phyloP scores from a whole-genome alignment of 2,329 filamentous ascomycete species.

The Decorospora gaudefroyi region DNA sequence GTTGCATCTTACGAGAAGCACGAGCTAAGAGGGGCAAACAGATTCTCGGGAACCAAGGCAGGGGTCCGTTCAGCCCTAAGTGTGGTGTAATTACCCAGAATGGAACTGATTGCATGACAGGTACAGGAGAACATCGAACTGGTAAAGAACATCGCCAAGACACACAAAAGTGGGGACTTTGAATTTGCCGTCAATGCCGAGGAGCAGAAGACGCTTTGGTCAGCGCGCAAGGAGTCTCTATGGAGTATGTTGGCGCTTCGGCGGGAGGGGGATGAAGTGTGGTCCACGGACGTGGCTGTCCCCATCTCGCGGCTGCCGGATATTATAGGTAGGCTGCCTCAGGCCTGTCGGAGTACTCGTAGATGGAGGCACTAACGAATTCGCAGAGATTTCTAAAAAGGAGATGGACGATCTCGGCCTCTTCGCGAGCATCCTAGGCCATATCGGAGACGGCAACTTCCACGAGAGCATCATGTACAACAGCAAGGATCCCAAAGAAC shows the following conservation, averaged over 20 bases:
- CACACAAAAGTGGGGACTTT: slow-evolving; percentile 60
- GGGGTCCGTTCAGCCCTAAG: slow-evolving; percentile 50
- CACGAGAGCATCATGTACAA: slow-evolving; percentile 92
- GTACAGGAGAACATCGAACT: slow-evolving; percentile 75
- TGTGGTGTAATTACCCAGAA: slow-evolving; percentile 23
- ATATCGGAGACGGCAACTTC: slow-evolving; percentile 94
- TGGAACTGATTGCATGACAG: slow-evolving; percentile 40
- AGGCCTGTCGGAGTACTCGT: not conserved
- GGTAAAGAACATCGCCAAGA: slow-evolving; percentile 69
- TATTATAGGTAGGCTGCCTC: slow-evolving; percentile 58
- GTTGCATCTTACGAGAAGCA: slow-evolving; percentile 5
- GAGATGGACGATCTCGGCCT: slow-evolving; percentile 84
- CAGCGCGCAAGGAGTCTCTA: slow-evolving; percentile 63
- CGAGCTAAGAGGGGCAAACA: slow-evolving; percentile 34
- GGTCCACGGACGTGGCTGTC: slow-evolving; percentile 66
- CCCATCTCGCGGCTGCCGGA: slow-evolving; percentile 65
- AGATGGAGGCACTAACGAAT: slow-evolving; percentile 15
- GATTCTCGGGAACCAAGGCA: slow-evolving; percentile 74
- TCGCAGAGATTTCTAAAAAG: slow-evolving; percentile 77
- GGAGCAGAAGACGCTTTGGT: slow-evolving; percentile 63
- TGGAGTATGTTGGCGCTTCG: slow-evolving; percentile 65
- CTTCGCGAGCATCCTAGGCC: slow-evolving; percentile 85
- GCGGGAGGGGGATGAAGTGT: slow-evolving; percentile 61
- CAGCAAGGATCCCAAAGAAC: slow-evolving; percentile 68
- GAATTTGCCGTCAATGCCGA: slow-evolving; percentile 60